Evolutionary conservation across 139 green algal species (phyloP).

Genomic region (Chlorella sp.): DNA sequence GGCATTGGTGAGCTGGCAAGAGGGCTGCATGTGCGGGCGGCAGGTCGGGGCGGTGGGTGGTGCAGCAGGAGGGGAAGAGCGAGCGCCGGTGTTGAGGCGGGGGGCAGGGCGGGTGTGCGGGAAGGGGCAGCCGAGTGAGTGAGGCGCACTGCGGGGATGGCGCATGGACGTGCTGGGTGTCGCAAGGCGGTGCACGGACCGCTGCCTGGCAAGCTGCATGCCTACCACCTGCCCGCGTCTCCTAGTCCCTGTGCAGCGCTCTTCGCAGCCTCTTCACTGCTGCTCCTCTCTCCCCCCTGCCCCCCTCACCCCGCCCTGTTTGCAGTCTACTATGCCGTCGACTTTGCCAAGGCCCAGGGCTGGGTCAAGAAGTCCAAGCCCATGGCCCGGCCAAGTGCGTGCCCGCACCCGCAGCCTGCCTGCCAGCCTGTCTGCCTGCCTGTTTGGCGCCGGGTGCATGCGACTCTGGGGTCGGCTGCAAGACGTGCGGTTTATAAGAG

Average conservation of each 20-base stretch:
- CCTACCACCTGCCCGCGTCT: not conserved
- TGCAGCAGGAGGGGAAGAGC: no score
- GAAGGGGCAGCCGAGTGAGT: no score
- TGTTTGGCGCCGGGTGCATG: no score
- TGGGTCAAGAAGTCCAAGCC: conserved; percentile 49
- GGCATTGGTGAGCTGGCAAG: conserved; percentile 1
- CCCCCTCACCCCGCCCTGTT: not conserved
- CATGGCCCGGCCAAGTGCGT: not conserved
- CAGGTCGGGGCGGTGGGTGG: no score
- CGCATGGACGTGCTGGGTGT: not conserved
- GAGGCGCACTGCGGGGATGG: no score
- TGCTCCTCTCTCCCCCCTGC: not conserved
- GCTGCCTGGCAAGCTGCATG: no score
- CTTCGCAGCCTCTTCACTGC: not conserved
- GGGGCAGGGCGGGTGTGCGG: not conserved
- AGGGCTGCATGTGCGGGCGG: not conserved
- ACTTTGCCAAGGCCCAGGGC: conserved; percentile 38
- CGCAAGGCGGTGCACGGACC: no score
- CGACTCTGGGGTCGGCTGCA: no score
- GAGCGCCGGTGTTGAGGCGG: no score
- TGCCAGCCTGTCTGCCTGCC: no score
- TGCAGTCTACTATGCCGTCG: conserved; percentile 33
- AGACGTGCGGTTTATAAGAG: no score
- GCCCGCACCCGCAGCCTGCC: no score
- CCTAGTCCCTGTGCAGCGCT: not conserved